phyloP scores from a whole-genome alignment of 192 early-diverging fungal species.

The Phlyctochytrium planicorne region DNA sequence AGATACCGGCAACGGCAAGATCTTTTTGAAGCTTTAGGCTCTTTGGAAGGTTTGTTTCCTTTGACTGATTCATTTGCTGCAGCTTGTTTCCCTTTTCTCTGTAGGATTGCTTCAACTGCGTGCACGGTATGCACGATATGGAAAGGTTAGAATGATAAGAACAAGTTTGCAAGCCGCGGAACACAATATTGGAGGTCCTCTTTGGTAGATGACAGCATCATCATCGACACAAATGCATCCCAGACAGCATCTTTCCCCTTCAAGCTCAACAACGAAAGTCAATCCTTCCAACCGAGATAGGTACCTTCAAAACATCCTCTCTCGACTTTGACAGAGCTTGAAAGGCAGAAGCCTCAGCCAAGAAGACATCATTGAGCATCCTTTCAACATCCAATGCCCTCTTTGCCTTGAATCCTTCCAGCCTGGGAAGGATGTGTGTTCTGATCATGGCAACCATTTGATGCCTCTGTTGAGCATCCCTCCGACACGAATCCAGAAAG shows the following conservation, averaged over 20 bases:
- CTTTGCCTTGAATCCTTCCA: background rate
- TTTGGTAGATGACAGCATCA: too few relatives aligned
- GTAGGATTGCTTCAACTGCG: background rate
- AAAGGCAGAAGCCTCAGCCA: background rate
- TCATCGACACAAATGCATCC: too few relatives aligned
- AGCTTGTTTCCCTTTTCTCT: background rate
- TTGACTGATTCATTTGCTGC: background rate
- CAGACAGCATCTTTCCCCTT: too few relatives aligned
- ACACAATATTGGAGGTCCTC: too few relatives aligned
- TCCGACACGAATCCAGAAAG: background rate
- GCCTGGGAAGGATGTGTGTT: background rate
- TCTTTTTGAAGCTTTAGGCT: constrained; percentile 26
- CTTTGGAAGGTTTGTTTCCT: constrained; percentile 6
- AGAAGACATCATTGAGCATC: background rate
- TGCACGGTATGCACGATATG: background rate
- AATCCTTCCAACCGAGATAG: background rate
- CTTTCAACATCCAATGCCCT: background rate
- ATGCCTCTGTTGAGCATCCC: background rate
- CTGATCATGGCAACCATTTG: background rate
- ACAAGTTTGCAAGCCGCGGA: too few relatives aligned
- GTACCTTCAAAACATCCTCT: background rate
- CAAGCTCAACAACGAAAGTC: background rate
- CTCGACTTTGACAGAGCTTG: background rate
- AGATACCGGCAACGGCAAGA: constrained; percentile 14
- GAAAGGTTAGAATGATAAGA: background rate